phyloP scores from a whole-genome alignment of 2,329 filamentous ascomycete genomes.

The Cyphellophora europaea region DNA sequence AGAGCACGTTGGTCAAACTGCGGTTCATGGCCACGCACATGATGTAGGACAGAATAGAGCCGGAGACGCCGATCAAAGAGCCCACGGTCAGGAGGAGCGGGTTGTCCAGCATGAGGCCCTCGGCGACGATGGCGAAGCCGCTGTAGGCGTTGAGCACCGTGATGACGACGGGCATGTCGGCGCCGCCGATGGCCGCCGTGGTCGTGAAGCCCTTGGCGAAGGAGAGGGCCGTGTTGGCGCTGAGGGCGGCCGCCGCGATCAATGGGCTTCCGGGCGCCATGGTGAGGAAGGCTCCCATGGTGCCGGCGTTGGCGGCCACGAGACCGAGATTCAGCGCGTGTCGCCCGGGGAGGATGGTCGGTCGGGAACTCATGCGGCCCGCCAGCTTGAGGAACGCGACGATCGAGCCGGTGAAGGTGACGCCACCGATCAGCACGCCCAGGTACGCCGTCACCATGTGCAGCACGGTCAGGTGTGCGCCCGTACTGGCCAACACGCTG shows the following conservation, averaged over 20 bases:
- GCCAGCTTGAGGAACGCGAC: slow-evolving; percentile 84
- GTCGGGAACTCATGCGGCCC: slow-evolving; percentile 70
- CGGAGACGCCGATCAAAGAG: slow-evolving; percentile 77
- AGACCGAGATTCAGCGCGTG: slow-evolving; percentile 68
- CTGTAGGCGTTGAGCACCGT: slow-evolving; percentile 87
- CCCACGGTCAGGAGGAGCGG: slow-evolving; percentile 76
- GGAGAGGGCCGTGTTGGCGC: slow-evolving; percentile 66
- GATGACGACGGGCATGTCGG: slow-evolving; percentile 88
- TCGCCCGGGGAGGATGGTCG: slow-evolving; percentile 61
- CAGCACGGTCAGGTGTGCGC: slow-evolving; percentile 58
- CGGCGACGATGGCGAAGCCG: slow-evolving; percentile 79
- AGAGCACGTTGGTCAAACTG: slow-evolving; percentile 78
- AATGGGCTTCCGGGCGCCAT: slow-evolving; percentile 71
- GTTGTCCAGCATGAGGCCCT: slow-evolving; percentile 88
- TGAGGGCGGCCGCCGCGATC: slow-evolving; percentile 69
- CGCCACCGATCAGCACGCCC: slow-evolving; percentile 75
- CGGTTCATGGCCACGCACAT: slow-evolving; percentile 88
- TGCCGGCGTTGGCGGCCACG: slow-evolving; percentile 66
- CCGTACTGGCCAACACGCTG: slow-evolving; percentile 66
- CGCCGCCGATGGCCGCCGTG: slow-evolving; percentile 81
- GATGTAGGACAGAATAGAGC: slow-evolving; percentile 81
- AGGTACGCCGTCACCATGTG: slow-evolving; percentile 81
- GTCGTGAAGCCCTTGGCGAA: slow-evolving; percentile 84
- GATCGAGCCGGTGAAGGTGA: slow-evolving; percentile 85
- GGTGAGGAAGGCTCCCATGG: slow-evolving; percentile 74